Percentiles rank a stretch among this genome's conserved stretches.
Evolutionary conservation across 495 filamentous ascomycete genomes (phyloP).

Genomic region (Aspergillus olivimuriae): DNA sequence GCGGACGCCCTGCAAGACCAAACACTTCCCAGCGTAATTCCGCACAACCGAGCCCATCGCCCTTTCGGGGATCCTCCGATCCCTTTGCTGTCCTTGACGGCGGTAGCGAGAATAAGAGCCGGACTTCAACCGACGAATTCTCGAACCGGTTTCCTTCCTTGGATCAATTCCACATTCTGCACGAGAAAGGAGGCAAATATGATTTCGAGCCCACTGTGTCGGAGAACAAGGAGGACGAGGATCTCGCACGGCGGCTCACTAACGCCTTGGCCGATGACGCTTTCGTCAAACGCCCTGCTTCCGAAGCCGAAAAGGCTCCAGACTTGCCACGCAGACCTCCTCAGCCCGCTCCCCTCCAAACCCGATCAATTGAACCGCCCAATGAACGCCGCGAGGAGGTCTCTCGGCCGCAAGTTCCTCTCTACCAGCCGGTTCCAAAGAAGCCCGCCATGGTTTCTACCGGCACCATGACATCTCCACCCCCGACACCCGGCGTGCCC

Average conservation of each 20-base stretch:
- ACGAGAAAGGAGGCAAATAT: slow-evolving; percentile 80
- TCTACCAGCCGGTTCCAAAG: slow-evolving; percentile 54
- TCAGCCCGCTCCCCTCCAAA: slow-evolving; percentile 22
- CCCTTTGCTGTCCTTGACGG: slow-evolving; percentile 87
- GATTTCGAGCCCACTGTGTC: slow-evolving; percentile 63
- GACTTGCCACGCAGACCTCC: slow-evolving; percentile 22
- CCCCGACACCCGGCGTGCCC: slow-evolving; percentile 49
- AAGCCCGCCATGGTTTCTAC: slow-evolving; percentile 78
- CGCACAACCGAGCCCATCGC: slow-evolving; percentile 67
- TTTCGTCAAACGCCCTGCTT: slow-evolving; percentile 51
- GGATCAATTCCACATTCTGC: slow-evolving; percentile 86
- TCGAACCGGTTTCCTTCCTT: slow-evolving; percentile 82
- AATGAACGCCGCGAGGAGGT: slow-evolving; percentile 19
- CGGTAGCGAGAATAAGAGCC: slow-evolving; percentile 35
- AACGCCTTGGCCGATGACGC: slow-evolving; percentile 86
- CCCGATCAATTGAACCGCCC: slow-evolving; percentile 8
- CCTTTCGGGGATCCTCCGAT: slow-evolving; percentile 65
- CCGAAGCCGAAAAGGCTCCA: slow-evolving; percentile 19
- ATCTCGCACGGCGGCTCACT: slow-evolving; percentile 68
- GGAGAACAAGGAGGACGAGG: slow-evolving; percentile 45
- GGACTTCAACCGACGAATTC: slow-evolving; percentile 63
- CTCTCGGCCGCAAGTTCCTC: slow-evolving; percentile 27
- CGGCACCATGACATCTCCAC: slow-evolving; percentile 82
- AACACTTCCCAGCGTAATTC: slow-evolving; percentile 30
- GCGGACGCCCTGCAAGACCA: slow-evolving; percentile 70